Conservation (phyloP, 2,329 filamentous ascomycete genomes). For the Blumeriella jaapii region DNA sequence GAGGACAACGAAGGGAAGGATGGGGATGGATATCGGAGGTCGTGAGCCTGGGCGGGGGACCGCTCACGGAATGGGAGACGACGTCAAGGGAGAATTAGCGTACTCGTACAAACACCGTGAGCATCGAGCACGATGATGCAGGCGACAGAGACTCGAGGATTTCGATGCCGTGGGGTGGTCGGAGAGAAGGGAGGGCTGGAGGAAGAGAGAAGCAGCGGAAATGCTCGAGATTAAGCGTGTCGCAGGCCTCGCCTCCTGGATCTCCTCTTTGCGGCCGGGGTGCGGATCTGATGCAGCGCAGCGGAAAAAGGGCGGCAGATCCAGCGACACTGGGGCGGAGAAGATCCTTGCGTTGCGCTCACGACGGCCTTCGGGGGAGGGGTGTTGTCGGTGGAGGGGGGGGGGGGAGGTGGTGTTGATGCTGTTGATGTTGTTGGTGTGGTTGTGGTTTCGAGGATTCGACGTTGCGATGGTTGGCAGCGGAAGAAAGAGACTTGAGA, state of each 20-base stretch:
- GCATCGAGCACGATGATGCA: slow-evolving; percentile 10
- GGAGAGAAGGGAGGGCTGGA: slow-evolving; percentile 1
- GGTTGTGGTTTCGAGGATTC: no score
- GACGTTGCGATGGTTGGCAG: no score
- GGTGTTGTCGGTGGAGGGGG: no score
- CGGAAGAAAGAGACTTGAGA: no score
- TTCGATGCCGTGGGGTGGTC: slow-evolving; percentile 8
- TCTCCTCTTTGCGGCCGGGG: no score
- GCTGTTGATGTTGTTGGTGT: no score
- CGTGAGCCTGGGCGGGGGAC: slow-evolving; percentile 16
- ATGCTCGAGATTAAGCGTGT: slow-evolving; percentile 12
- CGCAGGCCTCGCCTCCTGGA: slow-evolving; percentile 7
- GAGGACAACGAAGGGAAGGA: slow-evolving; percentile 10
- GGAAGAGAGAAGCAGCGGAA: slow-evolving; percentile 5
- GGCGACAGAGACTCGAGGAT: slow-evolving; percentile 10
- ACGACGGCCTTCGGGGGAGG: no score
- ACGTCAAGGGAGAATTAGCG: slow-evolving; percentile 8
- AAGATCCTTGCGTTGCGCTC: no score
- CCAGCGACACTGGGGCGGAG: no score
- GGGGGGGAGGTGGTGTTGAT: no score
- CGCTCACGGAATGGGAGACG: slow-evolving; percentile 8
- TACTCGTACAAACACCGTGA: slow-evolving; percentile 15
- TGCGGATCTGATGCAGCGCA: no score
- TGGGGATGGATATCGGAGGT: slow-evolving; percentile 15
- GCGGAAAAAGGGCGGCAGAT: no score